Evolutionary conservation across 2,329 filamentous ascomycete genomes (phyloP).

Genomic region (Diplodia mutila): DNA sequence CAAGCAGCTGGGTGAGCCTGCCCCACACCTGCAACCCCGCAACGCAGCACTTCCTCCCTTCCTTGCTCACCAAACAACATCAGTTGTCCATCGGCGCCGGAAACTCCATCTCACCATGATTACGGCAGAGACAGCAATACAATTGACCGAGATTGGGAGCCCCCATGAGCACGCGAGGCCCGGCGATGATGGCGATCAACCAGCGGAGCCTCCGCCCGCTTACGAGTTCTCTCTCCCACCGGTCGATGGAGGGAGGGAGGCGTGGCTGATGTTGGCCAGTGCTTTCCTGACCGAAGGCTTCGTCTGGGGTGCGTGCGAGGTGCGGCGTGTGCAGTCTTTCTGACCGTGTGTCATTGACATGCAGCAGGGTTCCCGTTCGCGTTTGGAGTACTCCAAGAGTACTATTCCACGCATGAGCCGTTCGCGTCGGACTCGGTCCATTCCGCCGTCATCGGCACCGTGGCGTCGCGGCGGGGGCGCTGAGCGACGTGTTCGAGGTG

Average conservation of each 20-base stretch:
- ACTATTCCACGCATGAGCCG: constrained; percentile 29
- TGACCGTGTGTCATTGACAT: too few relatives aligned
- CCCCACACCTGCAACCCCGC: too few relatives aligned
- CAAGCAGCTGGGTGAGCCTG: too few relatives aligned
- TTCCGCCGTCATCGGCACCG: constrained; percentile 9
- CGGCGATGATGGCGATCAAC: neutral
- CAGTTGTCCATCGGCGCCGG: too few relatives aligned
- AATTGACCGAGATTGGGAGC: too few relatives aligned
- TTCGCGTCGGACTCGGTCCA: constrained; percentile 28
- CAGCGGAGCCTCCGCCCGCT: constrained; percentile 21
- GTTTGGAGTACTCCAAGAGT: constrained; percentile 34
- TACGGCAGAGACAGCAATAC: too few relatives aligned
- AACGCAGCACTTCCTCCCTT: too few relatives aligned
- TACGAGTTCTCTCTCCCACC: constrained; percentile 41
- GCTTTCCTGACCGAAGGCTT: constrained; percentile 59
- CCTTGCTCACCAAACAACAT: too few relatives aligned
- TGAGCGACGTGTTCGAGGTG: constrained; percentile 46
- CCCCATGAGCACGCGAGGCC: too few relatives aligned
- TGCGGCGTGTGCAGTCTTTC: too few relatives aligned
- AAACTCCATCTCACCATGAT: too few relatives aligned
- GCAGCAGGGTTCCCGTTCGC: constrained; percentile 29
- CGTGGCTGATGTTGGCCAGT: constrained; percentile 56
- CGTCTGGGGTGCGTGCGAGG: constrained; percentile 55
- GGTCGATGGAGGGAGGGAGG: constrained; percentile 54
- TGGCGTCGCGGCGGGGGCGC: constrained; percentile 42